A percentile compares a stretch with the other conserved stretches of the same genome.
These are phyloP conservation scores for Sphaerulina vaccinii DNA, from an alignment of 2,329 filamentous ascomycete species.

Conservation along the genomic window DNA sequence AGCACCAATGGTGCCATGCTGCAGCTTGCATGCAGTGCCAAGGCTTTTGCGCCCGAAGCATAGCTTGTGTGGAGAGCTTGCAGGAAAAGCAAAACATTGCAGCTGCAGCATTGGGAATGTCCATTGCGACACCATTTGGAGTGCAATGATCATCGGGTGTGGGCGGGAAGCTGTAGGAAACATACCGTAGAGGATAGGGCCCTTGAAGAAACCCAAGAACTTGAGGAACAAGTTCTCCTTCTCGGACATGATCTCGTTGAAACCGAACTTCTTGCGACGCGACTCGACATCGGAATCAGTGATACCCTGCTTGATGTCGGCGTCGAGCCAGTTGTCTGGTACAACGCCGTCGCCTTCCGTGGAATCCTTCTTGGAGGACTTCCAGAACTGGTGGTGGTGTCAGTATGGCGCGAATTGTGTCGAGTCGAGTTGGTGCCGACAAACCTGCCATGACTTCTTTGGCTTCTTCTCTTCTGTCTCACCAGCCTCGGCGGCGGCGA, in stretches of 20 bases:
- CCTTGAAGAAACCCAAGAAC: conserved; percentile 73
- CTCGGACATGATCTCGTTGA: conserved; percentile 70
- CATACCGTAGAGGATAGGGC: conserved; percentile 74
- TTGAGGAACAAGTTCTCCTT: conserved; percentile 74
- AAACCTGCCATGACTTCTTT: conserved; percentile 54
- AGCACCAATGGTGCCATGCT: conserved; percentile 13
- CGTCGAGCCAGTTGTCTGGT: conserved; percentile 67
- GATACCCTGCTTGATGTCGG: conserved; percentile 66
- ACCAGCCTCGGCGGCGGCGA: conserved; percentile 45
- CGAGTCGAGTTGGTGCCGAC: conserved; percentile 13
- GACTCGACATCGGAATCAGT: conserved; percentile 58
- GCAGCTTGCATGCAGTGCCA: conserved; percentile 19
- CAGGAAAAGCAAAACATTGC: conserved; percentile 18
- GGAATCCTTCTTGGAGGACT: conserved; percentile 37
- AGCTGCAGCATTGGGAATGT: conserved; percentile 13
- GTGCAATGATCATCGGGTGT: conserved; percentile 8
- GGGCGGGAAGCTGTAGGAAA: conserved; percentile 24
- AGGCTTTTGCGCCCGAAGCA: conserved; percentile 28
- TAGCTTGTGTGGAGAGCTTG: conserved; percentile 28
- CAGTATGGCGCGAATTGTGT: conserved; percentile 12
- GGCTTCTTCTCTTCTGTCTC: conserved; percentile 48
- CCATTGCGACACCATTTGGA: conserved; percentile 28
- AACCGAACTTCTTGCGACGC: conserved; percentile 65
- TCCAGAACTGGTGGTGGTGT: conserved; percentile 51
- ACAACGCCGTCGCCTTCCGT: conserved; percentile 43